phyloP scores from a whole-genome alignment of 441 rosid genomes.

The Erysimum cheiri region DNA sequence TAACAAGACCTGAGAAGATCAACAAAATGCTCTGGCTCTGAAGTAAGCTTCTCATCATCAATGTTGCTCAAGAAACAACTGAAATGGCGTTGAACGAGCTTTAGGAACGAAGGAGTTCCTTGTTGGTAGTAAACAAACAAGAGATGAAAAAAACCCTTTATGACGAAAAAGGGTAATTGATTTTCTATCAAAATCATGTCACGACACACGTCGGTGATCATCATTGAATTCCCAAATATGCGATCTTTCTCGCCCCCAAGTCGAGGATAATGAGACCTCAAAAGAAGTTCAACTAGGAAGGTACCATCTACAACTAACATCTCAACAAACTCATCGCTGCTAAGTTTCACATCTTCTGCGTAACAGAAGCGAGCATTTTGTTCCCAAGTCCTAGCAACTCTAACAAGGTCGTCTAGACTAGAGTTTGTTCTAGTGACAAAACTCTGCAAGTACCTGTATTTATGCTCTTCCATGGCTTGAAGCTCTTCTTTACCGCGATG shows the following conservation, averaged over 20 bases:
- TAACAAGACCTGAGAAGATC: conserved; percentile 33
- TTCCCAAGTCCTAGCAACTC: conserved; percentile 27
- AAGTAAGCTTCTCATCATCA: neutral
- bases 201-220: conserved; percentile 33
- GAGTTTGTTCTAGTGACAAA: conserved; percentile 23
- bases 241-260: conserved; percentile 22
- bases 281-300: conserved; percentile 36
- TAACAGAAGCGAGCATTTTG: conserved; percentile 31
- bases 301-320: conserved; percentile 37
- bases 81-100: conserved; percentile 7
- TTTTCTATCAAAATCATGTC: conserved; percentile 39
- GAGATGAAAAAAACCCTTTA: neutral
- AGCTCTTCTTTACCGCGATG: conserved; percentile 30
- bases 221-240: conserved; percentile 24
- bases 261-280: conserved; percentile 34
- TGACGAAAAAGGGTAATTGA: conserved; percentile 34
- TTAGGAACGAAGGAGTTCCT: conserved; percentile 4
- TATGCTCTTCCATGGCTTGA: conserved; percentile 37
- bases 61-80: conserved; percentile 25
- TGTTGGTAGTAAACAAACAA: conserved; percentile 4
- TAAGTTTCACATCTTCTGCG: conserved; percentile 13
- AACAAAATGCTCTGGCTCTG: conserved; percentile 36
- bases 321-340: conserved; percentile 30
- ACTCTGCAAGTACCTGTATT: conserved; percentile 27
- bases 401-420: conserved; percentile 22